These are phyloP conservation scores for Daedaleopsis sinensis DNA, from an alignment of 768 basidiomycete species.

Conservation along the genomic window DNA sequence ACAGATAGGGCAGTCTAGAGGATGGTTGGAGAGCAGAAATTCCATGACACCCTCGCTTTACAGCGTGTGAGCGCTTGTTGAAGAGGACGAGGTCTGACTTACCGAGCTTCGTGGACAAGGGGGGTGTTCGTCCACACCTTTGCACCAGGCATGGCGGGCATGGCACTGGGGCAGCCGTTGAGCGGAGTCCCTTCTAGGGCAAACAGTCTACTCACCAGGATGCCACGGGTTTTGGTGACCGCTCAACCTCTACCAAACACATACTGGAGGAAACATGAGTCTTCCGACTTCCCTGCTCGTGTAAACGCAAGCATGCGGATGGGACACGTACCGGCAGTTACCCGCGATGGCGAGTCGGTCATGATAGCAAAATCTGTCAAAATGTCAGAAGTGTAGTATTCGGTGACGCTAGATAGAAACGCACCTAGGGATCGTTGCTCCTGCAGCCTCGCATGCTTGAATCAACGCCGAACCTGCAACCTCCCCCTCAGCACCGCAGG, in stretches of 20 bases:
- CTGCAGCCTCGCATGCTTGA: slow-evolving; percentile 93
- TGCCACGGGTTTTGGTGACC: slow-evolving; percentile 92
- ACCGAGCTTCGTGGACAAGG: slow-evolving; percentile 87
- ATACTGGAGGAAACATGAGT: slow-evolving; percentile 55
- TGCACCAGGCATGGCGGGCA: slow-evolving; percentile 95
- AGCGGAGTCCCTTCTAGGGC: not conserved
- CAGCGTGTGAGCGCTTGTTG: slow-evolving; percentile 19
- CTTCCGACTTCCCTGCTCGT: not conserved
- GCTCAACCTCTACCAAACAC: slow-evolving; percentile 98
- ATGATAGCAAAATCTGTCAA: slow-evolving; percentile 78
- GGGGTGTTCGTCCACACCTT: slow-evolving; percentile 95
- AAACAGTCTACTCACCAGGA: slow-evolving; percentile 66
- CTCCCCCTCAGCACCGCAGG: slow-evolving; percentile 13
- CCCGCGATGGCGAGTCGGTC: slow-evolving; percentile 96
- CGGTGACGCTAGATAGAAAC: slow-evolving; percentile 17
- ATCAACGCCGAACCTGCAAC: slow-evolving; percentile 86
- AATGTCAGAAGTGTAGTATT: slow-evolving; percentile 7
- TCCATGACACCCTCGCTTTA: slow-evolving; percentile 97
- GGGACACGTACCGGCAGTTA: slow-evolving; percentile 80
- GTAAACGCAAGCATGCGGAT: not conserved
- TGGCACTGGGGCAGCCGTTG: slow-evolving; percentile 58
- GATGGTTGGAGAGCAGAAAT: slow-evolving; percentile 96
- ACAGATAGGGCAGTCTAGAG: slow-evolving; percentile 97
- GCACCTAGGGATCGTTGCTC: slow-evolving; percentile 78
- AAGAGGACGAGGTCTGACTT: not conserved